phyloP scores from a whole-genome alignment of 768 basidiomycete species.

The Phaffia tasmanica region DNA sequence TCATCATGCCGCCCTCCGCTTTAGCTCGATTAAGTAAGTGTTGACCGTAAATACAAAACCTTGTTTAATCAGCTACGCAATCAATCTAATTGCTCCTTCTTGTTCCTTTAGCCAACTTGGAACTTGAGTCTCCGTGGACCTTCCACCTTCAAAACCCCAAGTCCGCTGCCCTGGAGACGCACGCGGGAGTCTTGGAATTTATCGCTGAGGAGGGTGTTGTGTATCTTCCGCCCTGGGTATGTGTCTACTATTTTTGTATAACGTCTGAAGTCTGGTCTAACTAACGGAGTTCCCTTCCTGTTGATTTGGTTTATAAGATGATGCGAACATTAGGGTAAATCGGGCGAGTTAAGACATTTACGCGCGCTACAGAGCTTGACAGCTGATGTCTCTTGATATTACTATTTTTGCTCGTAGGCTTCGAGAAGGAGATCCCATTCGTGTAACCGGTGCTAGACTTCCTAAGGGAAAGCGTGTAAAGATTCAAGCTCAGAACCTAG shows the following conservation, averaged over 20 bases:
- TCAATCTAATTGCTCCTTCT: not conserved
- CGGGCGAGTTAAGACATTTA: not conserved
- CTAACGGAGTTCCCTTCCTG: not conserved
- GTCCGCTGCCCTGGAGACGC: slow-evolving; percentile 67
- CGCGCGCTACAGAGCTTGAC: too few species aligned
- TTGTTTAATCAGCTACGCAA: too few species aligned
- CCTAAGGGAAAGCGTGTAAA: slow-evolving; percentile 93
- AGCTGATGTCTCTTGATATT: not conserved
- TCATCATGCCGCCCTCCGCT: slow-evolving; percentile 94
- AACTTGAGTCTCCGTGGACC: slow-evolving; percentile 87
- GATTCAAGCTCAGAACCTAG: slow-evolving; percentile 84
- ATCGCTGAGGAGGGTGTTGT: slow-evolving; percentile 94
- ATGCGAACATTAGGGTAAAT: slow-evolving; percentile 24
- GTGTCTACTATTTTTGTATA: slow-evolving; percentile 20
- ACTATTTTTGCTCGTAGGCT: slow-evolving; percentile 47
- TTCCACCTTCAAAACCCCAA: slow-evolving; percentile 91
- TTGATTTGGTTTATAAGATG: slow-evolving; percentile 25
- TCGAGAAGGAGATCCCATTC: slow-evolving; percentile 88
- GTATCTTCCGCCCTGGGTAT: slow-evolving; percentile 83
- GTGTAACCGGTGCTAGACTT: slow-evolving; percentile 75
- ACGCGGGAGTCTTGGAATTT: slow-evolving; percentile 96
- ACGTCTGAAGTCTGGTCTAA: not conserved
- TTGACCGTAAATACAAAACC: not conserved
- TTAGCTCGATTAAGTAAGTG: slow-evolving; percentile 65
- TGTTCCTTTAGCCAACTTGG: slow-evolving; percentile 49